Evolutionary conservation across 176 grass and related monocot species (phyloP).

Genomic region (Zizania latifolia): DNA sequence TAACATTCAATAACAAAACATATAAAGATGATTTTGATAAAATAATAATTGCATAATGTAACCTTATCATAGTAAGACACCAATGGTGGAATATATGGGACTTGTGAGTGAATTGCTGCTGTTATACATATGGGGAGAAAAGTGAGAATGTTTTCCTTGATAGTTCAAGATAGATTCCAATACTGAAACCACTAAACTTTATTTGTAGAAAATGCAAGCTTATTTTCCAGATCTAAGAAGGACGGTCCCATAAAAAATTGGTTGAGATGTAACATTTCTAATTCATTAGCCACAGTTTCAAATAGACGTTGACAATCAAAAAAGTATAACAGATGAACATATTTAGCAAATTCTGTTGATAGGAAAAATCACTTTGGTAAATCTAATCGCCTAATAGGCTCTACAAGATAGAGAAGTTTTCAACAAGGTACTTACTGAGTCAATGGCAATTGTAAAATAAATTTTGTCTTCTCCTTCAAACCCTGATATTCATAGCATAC

Average conservation of each 20-base stretch:
- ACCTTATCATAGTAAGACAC: conserved; percentile 11
- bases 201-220: neutral
- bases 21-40: conserved; percentile 8
- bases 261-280: neutral
- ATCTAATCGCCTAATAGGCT: neutral
- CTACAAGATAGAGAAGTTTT: neutral
- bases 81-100: conserved; percentile 1
- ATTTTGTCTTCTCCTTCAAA: conserved; percentile 54
- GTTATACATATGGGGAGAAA: neutral
- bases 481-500: conserved; percentile 36
- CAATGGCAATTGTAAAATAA: conserved; percentile 62
- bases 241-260: neutral
- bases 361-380: too few species aligned
- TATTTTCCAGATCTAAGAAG: neutral
- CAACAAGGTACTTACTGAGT: conserved; percentile 47
- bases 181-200: neutral
- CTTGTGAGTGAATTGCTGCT: neutral
- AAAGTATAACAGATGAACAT: conserved; percentile 6
- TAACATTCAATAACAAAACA: neutral
- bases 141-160: conserved; percentile 5
- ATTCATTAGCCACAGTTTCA: neutral
- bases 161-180: neutral
- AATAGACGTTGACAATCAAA: neutral
- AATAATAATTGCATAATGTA: neutral
- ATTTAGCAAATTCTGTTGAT: too few species aligned